Percentiles rank a stretch among this genome's conserved stretches.
Conservation (phyloP, 1,284 basidiomycete genomes). For the Fomes fomentarius region DNA sequence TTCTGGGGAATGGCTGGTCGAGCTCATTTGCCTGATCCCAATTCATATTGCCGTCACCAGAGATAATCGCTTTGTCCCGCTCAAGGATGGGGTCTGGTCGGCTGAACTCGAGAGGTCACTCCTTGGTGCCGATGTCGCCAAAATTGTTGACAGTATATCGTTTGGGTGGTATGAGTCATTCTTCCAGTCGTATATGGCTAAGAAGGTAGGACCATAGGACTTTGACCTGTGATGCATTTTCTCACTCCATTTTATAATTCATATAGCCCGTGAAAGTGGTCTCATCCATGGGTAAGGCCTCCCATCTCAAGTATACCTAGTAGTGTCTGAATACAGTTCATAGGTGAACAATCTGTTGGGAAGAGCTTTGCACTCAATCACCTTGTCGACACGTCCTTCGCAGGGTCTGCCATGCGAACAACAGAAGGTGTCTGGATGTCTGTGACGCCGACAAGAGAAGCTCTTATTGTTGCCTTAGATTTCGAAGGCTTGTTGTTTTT, state of each 20-base stretch:
- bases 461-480: constrained; percentile 60
- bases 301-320: no score
- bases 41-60: constrained; percentile 62
- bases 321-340: no score
- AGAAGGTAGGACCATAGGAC: no score
- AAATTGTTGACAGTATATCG: constrained; percentile 56
- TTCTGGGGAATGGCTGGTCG: constrained; percentile 66
- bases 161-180: constrained; percentile 72
- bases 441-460: constrained; percentile 59
- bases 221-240: no score
- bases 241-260: no score
- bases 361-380: constrained; percentile 67
- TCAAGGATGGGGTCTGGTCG: constrained; percentile 61
- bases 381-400: constrained; percentile 65
- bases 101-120: constrained; percentile 52
- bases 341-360: constrained; percentile 62
- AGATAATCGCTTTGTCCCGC: constrained; percentile 61
- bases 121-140: constrained; percentile 60
- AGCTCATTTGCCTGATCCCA: constrained; percentile 63
- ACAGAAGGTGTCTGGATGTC: constrained; percentile 75
- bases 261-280: constrained; percentile 62
- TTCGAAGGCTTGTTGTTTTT: constrained; percentile 54
- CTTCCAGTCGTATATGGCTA: constrained; percentile 62
- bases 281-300: constrained; percentile 65
- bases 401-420: constrained; percentile 68